A percentile compares a stretch with the other conserved stretches of the same genome.
Evolutionary conservation across 2,329 filamentous ascomycete genomes (phyloP).

Genomic region (Canariomyces notabilis): DNA sequence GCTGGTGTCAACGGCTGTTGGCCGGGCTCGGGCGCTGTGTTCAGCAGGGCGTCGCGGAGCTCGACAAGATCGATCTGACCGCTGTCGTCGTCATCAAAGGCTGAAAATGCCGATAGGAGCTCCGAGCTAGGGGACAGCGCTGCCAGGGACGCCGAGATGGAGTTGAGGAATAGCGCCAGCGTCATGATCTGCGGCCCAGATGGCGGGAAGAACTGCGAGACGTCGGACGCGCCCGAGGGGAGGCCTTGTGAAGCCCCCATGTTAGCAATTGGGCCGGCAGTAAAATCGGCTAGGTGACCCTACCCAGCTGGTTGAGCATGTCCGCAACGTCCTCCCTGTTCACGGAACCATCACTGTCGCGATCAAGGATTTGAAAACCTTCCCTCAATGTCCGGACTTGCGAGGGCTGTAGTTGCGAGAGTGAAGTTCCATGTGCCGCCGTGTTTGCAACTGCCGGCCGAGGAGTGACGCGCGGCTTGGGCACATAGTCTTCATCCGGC

Average conservation of each 20-base stretch:
- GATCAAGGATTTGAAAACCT: slow-evolving; percentile 88
- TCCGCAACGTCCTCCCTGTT: slow-evolving; percentile 78
- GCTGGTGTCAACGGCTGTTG: slow-evolving; percentile 57
- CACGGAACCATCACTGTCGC: slow-evolving; percentile 79
- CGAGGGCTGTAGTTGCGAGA: slow-evolving; percentile 71
- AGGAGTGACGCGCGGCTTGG: slow-evolving; percentile 11
- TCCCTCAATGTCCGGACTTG: slow-evolving; percentile 86
- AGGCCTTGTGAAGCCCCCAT: slow-evolving; percentile 52
- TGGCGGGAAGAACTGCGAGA: slow-evolving; percentile 79
- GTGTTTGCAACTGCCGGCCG: slow-evolving; percentile 9
- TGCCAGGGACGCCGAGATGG: slow-evolving; percentile 67
- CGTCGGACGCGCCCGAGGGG: slow-evolving; percentile 62
- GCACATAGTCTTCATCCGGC: slow-evolving; percentile 4
- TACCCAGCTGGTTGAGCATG: slow-evolving; percentile 81
- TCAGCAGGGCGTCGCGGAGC: slow-evolving; percentile 74
- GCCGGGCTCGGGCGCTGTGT: slow-evolving; percentile 74
- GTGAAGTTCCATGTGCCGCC: slow-evolving; percentile 40
- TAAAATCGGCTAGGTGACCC: slow-evolving; percentile 9
- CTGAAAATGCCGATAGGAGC: slow-evolving; percentile 82
- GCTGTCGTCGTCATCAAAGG: slow-evolving; percentile 93
- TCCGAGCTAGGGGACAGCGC: slow-evolving; percentile 74
- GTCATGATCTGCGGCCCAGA: slow-evolving; percentile 68
- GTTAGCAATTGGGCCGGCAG: background rate
- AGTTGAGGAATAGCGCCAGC: slow-evolving; percentile 80
- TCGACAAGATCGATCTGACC: slow-evolving; percentile 84